Percentiles rank a stretch among this genome's conserved stretches.
phyloP scores from a whole-genome alignment of 441 rosid genomes.

The Erodium texanum region DNA sequence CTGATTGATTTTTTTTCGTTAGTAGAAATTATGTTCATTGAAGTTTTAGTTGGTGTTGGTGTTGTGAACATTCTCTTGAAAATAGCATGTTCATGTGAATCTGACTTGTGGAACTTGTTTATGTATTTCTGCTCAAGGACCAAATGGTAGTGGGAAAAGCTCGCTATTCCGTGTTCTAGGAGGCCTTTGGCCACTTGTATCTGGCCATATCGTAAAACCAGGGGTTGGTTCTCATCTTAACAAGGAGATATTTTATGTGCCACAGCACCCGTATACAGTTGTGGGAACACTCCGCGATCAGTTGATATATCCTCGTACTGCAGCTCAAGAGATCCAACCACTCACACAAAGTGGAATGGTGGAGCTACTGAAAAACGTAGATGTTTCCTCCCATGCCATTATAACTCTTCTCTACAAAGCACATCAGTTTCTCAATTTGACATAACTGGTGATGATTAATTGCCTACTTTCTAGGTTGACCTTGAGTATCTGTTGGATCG shows the following conservation, averaged over 20 bases:
- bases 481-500: constrained; percentile 92
- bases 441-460: not conserved
- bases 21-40: no score
- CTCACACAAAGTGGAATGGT: constrained; percentile 76
- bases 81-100: not conserved
- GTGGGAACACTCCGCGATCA: constrained; percentile 98
- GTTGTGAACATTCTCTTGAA: not conserved
- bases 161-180: constrained; percentile 99
- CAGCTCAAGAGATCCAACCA: constrained; percentile 54
- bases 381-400: constrained; percentile 20
- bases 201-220: constrained; percentile 97
- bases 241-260: constrained; percentile 96
- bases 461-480: constrained; percentile 55
- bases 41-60: not conserved
- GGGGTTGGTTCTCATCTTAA: constrained; percentile 99
- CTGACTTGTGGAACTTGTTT: constrained; percentile 2
- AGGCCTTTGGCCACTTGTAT: constrained; percentile 97
- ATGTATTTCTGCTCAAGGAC: constrained; percentile 53
- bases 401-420: constrained; percentile 1
- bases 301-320: constrained; percentile 92
- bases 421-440: not conserved
- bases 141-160: constrained; percentile 99
- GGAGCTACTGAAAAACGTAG: constrained; percentile 89
- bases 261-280: constrained; percentile 97
- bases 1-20: no score